Conservation (phyloP, 352 stramenopile genomes). For the Globisporangium perplexum region DNA sequence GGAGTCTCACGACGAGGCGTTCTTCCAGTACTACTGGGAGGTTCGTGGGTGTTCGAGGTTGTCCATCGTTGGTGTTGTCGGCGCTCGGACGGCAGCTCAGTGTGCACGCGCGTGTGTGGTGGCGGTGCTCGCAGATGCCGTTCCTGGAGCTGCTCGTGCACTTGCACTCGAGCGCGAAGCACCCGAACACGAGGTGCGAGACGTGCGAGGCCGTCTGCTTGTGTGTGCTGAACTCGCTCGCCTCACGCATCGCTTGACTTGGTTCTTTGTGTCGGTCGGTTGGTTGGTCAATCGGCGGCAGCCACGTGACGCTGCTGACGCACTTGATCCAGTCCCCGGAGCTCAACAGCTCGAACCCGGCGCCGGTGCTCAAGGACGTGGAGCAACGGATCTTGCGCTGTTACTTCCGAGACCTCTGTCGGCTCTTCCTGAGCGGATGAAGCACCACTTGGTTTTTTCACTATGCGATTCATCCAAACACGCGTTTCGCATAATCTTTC, state of each 20-base stretch:
- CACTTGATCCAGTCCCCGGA: slow-evolving; percentile 81
- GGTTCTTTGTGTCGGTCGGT: no score
- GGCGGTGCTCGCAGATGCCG: slow-evolving; percentile 54
- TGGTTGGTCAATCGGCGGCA: no score
- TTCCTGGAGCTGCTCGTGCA: slow-evolving; percentile 83
- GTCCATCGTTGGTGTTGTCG: neutral
- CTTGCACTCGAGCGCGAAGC: slow-evolving; percentile 64
- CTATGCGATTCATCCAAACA: no score
- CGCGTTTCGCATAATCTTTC: no score
- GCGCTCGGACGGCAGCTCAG: neutral
- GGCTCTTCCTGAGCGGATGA: slow-evolving; percentile 36
- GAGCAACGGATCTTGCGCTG: slow-evolving; percentile 78
- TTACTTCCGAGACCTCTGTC: slow-evolving; percentile 75
- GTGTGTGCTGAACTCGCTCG: no score
- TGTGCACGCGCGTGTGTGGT: neutral
- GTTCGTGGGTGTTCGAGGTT: slow-evolving; percentile 19
- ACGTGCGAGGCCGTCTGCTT: no score
- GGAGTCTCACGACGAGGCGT: slow-evolving; percentile 59
- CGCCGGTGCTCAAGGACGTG: slow-evolving; percentile 53
- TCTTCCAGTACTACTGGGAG: slow-evolving; percentile 88
- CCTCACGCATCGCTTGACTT: no score
- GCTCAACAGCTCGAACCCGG: slow-evolving; percentile 71
- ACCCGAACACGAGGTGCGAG: slow-evolving; percentile 57
- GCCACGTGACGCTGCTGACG: slow-evolving; percentile 69
- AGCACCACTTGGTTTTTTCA: no score